Conservation (phyloP, 768 basidiomycete genomes). For the Amanita molliuscula region DNA sequence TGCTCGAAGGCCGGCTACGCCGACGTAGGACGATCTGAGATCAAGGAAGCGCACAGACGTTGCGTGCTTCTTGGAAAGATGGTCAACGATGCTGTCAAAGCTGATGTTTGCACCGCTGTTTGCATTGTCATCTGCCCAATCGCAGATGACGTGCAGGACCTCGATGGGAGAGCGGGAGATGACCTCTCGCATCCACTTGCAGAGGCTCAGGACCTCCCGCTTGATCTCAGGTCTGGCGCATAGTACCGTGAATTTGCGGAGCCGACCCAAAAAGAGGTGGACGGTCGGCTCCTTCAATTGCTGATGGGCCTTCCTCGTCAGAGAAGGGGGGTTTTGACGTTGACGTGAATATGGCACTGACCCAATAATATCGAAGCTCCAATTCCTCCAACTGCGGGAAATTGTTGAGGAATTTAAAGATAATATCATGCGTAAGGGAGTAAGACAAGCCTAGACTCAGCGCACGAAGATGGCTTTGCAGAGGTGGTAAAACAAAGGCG, state of each 20-base stretch:
- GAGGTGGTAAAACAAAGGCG: constrained; percentile 25
- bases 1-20: constrained; percentile 14
- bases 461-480: constrained; percentile 21
- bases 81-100: constrained; percentile 28
- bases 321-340: background rate
- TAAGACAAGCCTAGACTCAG: constrained; percentile 49
- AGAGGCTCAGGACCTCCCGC: constrained; percentile 20
- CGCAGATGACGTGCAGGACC: constrained; percentile 18
- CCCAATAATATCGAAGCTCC: constrained; percentile 42
- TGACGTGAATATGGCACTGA: constrained; percentile 13
- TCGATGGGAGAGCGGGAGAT: constrained; percentile 24
- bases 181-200: constrained; percentile 30
- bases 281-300: constrained; percentile 29
- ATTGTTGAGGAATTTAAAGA: constrained; percentile 35
- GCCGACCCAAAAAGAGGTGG: constrained; percentile 12
- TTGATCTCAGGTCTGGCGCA: constrained; percentile 12
- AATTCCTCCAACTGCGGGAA: constrained; percentile 28
- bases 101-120: constrained; percentile 10
- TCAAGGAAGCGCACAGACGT: constrained; percentile 22
- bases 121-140: constrained; percentile 14
- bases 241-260: constrained; percentile 17
- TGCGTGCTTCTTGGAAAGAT: constrained; percentile 23
- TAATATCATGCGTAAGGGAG: constrained; percentile 42
- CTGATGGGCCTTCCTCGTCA: constrained; percentile 12
- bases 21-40: constrained; percentile 22